Conservation (phyloP, 2,329 filamentous ascomycete species). For the Aspergillus uvarum region DNA sequence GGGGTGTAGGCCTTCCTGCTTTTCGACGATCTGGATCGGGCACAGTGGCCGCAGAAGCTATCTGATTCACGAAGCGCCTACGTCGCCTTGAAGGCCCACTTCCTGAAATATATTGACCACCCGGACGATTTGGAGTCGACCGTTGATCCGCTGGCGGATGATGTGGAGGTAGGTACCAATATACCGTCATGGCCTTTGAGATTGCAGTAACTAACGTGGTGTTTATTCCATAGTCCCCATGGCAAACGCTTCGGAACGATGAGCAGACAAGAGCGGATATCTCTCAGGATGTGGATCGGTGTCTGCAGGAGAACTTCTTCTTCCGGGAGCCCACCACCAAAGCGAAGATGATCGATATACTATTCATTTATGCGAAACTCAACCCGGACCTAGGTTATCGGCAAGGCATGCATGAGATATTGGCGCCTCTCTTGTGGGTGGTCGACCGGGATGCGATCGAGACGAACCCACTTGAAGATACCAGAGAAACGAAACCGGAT, state of each 20-base stretch:
- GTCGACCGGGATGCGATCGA: conserved; percentile 79
- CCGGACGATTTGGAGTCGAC: conserved; percentile 75
- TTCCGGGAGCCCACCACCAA: conserved; percentile 81
- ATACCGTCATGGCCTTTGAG: conserved; percentile 45
- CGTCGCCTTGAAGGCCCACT: conserved; percentile 67
- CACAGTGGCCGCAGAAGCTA: conserved; percentile 68
- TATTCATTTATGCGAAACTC: conserved; percentile 93
- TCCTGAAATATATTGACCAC: conserved; percentile 78
- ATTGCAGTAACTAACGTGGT: conserved; percentile 18
- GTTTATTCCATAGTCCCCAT: conserved; percentile 69
- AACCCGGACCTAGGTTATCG: conserved; percentile 85
- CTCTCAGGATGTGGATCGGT: conserved; percentile 86
- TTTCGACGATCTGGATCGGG: conserved; percentile 64
- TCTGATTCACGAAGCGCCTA: conserved; percentile 73
- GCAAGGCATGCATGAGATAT: conserved; percentile 97
- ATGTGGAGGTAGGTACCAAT: conserved; percentile 57
- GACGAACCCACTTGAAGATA: conserved; percentile 35
- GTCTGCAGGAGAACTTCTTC: conserved; percentile 84
- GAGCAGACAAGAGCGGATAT: conserved; percentile 85
- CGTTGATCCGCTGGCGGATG: conserved; percentile 82
- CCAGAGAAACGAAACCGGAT: conserved; percentile 31
- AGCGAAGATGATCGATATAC: conserved; percentile 76
- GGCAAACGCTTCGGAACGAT: conserved; percentile 82
- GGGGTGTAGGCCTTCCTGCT: conserved; percentile 70
- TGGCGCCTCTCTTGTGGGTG: conserved; percentile 85